These are phyloP conservation scores for Solanum lycopersicoides DNA, from an alignment of 257 asterid species.

Conservation along the genomic window DNA sequence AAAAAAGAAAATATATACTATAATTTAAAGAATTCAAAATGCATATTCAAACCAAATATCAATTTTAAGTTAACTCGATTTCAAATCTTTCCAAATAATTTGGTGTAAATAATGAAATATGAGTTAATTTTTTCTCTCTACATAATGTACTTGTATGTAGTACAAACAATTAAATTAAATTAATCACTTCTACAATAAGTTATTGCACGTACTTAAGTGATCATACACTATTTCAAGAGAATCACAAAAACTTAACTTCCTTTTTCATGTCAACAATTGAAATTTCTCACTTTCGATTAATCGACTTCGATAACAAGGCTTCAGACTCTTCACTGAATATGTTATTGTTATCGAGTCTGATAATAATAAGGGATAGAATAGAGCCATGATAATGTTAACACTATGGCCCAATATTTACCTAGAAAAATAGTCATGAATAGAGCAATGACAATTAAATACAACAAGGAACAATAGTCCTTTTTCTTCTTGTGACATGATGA, in stretches of 20 bases:
- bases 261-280: background rate
- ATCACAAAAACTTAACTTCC: background rate
- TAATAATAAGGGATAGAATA: conserved; percentile 1
- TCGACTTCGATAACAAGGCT: too few relatives aligned
- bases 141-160: background rate
- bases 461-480: background rate
- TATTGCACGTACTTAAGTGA: background rate
- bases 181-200: background rate
- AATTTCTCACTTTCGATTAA: background rate
- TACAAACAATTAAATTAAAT: background rate
- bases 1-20: too few relatives aligned
- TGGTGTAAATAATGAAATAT: background rate
- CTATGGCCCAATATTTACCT: conserved; percentile 19
- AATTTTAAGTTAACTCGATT: too few relatives aligned
- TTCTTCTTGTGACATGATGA: background rate
- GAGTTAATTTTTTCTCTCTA: background rate
- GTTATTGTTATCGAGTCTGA: background rate
- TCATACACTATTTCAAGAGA: background rate
- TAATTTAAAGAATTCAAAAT: too few relatives aligned
- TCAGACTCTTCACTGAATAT: background rate
- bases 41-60: too few relatives aligned
- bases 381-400: conserved; percentile 15
- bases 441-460: conserved; percentile 7
- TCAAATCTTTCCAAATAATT: background rate
- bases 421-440: conserved; percentile 9